Evolutionary conservation across 345 rosid genomes (phyloP), one percentile per base, ranked within the genome.

Genomic region (Psidium guajava): DNA sequence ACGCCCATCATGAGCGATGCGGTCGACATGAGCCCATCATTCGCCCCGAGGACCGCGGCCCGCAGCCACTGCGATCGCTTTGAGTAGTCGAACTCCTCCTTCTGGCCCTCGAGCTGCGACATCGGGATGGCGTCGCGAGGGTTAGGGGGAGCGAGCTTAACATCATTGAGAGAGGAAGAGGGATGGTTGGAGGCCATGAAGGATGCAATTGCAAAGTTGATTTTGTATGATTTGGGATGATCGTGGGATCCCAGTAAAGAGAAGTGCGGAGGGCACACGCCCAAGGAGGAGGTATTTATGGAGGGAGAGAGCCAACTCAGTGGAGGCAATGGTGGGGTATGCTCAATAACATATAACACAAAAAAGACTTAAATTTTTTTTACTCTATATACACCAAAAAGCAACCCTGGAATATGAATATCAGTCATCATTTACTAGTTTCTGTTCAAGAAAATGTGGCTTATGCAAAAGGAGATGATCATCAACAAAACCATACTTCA

Each of bases 11-110:
- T 96, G 55, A 96, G 82, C 0, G 99, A 92, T 0, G 99, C 95
- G 1, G 98, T 95, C 82, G 99, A 95, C 83, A 96, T 95, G 0
- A 96, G 89, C 6, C 99, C 99, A 10, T 96, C 99, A 84, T 95
- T 96, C 75, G 99, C 99, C 3, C 99, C 99, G 0, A 96, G 93
- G 5, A 96, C 98, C 0, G 99, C 99, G 0, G 99, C 99, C 6
- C 99, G 90, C 73, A 96, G 95, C 99, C 99, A 96, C 58, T 94
- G 99, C 25, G 99, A 89, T 12, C 99, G 89, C 88, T 95, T 95
- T 3, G 97, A 91, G 92, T 95, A 95, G 88, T 96, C 92, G 11
- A 92, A 93, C 7, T 90, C 86, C 22, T 84, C 87, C 83, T 89
- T 86, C 64, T 88, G 89, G 25, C 84, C 44, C 44, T 84, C 90